Evolutionary conservation across 352 stramenopile genomes (phyloP), one percentile per base, ranked within the genome.

Genomic region (Phytophthora constricta): DNA sequence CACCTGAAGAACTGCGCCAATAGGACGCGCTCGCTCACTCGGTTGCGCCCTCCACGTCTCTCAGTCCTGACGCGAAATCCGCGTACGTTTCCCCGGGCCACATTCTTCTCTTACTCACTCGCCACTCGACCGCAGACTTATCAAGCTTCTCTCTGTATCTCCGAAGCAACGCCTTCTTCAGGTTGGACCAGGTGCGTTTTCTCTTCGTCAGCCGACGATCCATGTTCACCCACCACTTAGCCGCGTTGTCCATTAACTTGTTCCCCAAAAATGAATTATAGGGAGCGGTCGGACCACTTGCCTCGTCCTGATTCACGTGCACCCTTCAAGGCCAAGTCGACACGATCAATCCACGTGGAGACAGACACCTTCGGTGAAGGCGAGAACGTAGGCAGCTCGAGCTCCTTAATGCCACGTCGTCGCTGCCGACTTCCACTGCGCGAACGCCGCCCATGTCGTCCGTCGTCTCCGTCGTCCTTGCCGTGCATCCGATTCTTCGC

Each of bases 11-110:
- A n/a, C n/a, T 52, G 39, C 1, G 27, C 49, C 1, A 56, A n/a
- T 11, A 37, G 31, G 7, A 37, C 31, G 7, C 31, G 31, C 13
- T 37, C 31, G 7, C 31, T 7, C 13, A 37, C 53, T 27, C 27
- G 4, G 19, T 60, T 51, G 22, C 53, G 16, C 42, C 41, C 3
- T 27, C 39, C n/a, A 33, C 41, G 10, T 60, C 25, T 31, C 41
- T 17, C 5, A 52, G 39, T 9, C 53, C 26, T 3, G 25, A 34
- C 4, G 53, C 53, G 20, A 45, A 51, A 11, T 45, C 53, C 16
- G 39, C 53, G 27, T 60, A 34, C 14, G 84, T 97, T 76, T 96
- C 98, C 80, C 91, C 98, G 50, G 74, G 77, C 59, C 96, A 97
- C 69, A 77, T 98, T 41, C 68, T 89, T 0, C 77, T 76, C 37